Conservation (phyloP, 1,284 basidiomycete genomes). For the Ustilago xerochloae region DNA sequence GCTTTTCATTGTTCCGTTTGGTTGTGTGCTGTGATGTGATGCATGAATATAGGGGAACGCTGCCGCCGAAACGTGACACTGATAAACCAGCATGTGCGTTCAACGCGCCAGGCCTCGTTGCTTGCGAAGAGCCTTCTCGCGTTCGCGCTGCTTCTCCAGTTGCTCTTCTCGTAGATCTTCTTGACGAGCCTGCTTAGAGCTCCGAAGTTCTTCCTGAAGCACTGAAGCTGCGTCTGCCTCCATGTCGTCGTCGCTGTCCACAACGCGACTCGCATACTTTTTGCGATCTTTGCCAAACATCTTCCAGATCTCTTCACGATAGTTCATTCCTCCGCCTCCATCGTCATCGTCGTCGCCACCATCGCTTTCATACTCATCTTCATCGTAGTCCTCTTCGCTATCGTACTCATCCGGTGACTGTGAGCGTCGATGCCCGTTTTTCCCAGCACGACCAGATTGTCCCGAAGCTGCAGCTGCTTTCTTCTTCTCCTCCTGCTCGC, state of each 20-base stretch:
- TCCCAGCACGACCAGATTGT: background rate
- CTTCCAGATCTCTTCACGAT: constrained; percentile 62
- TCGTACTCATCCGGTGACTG: constrained; percentile 31
- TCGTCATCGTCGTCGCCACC: constrained; percentile 37
- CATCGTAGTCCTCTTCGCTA: constrained; percentile 33
- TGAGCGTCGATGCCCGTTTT: constrained; percentile 7
- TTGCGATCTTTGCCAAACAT: constrained; percentile 60
- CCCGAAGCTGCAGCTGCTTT: constrained; percentile 13
- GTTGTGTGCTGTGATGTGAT: background rate
- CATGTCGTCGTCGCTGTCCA: constrained; percentile 66
- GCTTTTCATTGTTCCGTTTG: background rate
- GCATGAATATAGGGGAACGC: background rate
- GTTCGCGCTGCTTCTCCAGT: constrained; percentile 41
- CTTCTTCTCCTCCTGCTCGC: constrained; percentile 57
- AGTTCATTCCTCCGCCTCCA: constrained; percentile 15
- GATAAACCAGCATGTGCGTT: background rate
- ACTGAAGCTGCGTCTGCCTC: constrained; percentile 62
- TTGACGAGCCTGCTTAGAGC: constrained; percentile 49
- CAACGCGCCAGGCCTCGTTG: constrained; percentile 11
- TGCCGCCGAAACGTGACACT: background rate
- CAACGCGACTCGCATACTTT: constrained; percentile 50
- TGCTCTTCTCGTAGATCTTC: constrained; percentile 61
- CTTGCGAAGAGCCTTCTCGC: constrained; percentile 50
- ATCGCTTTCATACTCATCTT: constrained; percentile 41
- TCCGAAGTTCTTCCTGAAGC: constrained; percentile 57